Conservation (phyloP, 2,329 filamentous ascomycete species). For the Ophiostoma australiae region DNA sequence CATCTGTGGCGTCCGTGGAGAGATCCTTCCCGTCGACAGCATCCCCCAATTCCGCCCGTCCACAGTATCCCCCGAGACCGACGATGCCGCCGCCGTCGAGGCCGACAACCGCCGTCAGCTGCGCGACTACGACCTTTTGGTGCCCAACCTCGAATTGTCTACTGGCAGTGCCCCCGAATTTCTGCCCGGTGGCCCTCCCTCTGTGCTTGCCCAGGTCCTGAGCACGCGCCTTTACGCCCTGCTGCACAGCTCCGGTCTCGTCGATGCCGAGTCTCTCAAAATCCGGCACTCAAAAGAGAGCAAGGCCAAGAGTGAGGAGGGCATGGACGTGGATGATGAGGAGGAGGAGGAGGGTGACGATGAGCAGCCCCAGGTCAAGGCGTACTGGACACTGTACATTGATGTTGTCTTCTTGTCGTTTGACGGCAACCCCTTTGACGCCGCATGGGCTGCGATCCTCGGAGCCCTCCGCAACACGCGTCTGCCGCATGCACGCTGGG, state of each 20-base stretch:
- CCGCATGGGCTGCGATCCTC: slow-evolving; percentile 77
- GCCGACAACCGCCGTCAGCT: slow-evolving; percentile 43
- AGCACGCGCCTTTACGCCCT: slow-evolving; percentile 74
- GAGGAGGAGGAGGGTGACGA: slow-evolving; percentile 33
- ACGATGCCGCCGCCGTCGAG: neutral
- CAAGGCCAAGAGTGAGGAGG: slow-evolving; percentile 35
- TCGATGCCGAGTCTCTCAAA: slow-evolving; percentile 63
- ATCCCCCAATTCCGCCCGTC: slow-evolving; percentile 61
- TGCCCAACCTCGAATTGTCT: slow-evolving; percentile 88
- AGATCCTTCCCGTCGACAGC: slow-evolving; percentile 70
- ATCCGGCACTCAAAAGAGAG: slow-evolving; percentile 58
- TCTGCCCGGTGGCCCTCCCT: slow-evolving; percentile 77
- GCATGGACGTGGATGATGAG: slow-evolving; percentile 25
- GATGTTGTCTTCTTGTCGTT: slow-evolving; percentile 92
- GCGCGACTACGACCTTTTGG: slow-evolving; percentile 65
- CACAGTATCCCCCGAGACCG: slow-evolving; percentile 24
- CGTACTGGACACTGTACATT: slow-evolving; percentile 92
- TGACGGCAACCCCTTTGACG: slow-evolving; percentile 87
- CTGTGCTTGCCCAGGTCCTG: slow-evolving; percentile 74
- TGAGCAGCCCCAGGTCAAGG: slow-evolving; percentile 53
- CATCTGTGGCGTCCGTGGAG: slow-evolving; percentile 87
- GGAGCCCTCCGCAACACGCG: slow-evolving; percentile 74
- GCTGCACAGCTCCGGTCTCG: slow-evolving; percentile 63
- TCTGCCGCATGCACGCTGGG: slow-evolving; percentile 76
- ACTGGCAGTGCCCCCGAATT: slow-evolving; percentile 86